Evolutionary conservation across 305 asterid species (phyloP).

Genomic region (Fraxinus baroniana): DNA sequence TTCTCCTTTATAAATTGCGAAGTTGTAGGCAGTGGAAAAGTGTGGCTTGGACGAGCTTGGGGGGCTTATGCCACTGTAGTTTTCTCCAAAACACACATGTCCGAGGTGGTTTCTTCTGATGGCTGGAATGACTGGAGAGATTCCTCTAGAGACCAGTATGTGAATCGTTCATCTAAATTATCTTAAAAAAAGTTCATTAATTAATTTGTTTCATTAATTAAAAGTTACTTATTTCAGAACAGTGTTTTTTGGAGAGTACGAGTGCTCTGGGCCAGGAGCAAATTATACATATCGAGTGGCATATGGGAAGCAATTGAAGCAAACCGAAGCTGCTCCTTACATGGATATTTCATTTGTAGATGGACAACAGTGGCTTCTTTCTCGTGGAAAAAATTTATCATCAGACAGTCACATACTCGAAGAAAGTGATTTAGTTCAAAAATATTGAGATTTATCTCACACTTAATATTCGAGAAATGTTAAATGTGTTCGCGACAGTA

Average conservation of each 20-base stretch:
- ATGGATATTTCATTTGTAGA: conserved; percentile 56
- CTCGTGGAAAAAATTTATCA: not conserved
- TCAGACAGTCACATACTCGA: not conserved
- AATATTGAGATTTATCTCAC: too few relatives aligned
- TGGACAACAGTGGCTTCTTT: conserved; percentile 67
- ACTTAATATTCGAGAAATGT: too few relatives aligned
- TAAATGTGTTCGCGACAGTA: not conserved
- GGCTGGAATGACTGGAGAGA: conserved; percentile 80
- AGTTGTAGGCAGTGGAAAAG: conserved; percentile 61
- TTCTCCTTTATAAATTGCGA: conserved; percentile 74
- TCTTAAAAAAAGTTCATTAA: not conserved
- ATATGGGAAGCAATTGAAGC: conserved; percentile 54
- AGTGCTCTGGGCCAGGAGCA: conserved; percentile 64
- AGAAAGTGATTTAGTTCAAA: not conserved
- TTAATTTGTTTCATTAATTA: not conserved
- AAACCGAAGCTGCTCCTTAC: conserved; percentile 54
- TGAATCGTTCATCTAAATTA: not conserved
- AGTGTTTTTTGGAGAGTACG: conserved; percentile 66
- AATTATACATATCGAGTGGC: conserved; percentile 41
- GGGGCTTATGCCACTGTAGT: conserved; percentile 60
- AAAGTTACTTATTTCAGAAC: conserved; percentile 41
- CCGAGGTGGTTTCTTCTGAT: conserved; percentile 54
- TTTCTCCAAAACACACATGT: conserved; percentile 62
- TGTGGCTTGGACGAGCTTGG: conserved; percentile 93
- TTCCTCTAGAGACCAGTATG: conserved; percentile 59